Percentiles rank a stretch among this genome's conserved stretches.
Evolutionary conservation across 2,329 filamentous ascomycete genomes (phyloP).

Genomic region (Myrmaecium sp.): DNA sequence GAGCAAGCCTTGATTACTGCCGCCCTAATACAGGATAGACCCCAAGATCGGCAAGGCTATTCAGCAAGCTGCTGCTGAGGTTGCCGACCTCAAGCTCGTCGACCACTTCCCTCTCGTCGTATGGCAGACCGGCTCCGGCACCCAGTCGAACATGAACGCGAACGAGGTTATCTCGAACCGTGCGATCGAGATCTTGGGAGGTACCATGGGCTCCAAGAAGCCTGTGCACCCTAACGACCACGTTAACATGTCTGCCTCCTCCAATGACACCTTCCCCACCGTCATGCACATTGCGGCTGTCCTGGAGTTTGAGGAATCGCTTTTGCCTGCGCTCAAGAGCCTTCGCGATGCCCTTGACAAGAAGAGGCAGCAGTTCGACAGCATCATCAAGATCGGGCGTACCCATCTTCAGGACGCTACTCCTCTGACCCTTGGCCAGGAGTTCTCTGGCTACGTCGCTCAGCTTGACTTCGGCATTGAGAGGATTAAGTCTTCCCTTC

Average conservation of each 20-base stretch:
- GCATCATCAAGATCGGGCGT: conserved; percentile 97
- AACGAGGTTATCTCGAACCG: conserved; percentile 99
- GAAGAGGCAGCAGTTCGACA: conserved; percentile 79
- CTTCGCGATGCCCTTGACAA: conserved; percentile 70
- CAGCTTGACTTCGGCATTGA: conserved; percentile 84
- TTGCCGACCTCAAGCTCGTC: conserved; percentile 80
- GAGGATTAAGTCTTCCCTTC: conserved; percentile 67
- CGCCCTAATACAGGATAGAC: conserved; percentile 34
- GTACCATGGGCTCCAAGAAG: conserved; percentile 89
- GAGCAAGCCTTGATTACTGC: conserved; percentile 1
- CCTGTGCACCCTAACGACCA: conserved; percentile 99
- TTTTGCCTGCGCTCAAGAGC: conserved; percentile 68
- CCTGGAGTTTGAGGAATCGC: conserved; percentile 71
- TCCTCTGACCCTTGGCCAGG: conserved; percentile 84
- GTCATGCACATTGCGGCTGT: conserved; percentile 99
- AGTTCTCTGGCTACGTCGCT: conserved; percentile 93
- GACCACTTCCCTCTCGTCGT: conserved; percentile 98
- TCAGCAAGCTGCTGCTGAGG: conserved; percentile 80
- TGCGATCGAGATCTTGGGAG: conserved; percentile 92
- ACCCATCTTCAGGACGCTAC: conserved; percentile 97
- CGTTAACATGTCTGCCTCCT: conserved; percentile 97
- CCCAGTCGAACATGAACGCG: conserved; percentile 99
- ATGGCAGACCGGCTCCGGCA: conserved; percentile 98
- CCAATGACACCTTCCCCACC: conserved; percentile 98
- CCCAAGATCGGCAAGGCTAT: conserved; percentile 83